Evolutionary conservation across 805 yeast genomes (phyloP).

Genomic region (Clavispora asparagi): DNA sequence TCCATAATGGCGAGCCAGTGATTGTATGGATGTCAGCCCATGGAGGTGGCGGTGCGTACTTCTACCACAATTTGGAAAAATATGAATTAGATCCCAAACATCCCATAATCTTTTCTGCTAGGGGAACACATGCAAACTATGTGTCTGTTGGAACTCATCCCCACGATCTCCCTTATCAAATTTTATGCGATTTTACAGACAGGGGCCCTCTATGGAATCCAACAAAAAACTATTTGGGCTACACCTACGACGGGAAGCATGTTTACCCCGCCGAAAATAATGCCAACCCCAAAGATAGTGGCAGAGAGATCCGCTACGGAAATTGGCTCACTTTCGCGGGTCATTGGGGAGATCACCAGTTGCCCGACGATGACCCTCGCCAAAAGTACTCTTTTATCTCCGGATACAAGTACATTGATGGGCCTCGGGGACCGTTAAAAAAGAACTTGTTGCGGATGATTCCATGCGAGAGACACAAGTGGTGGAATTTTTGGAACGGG

Average conservation of each 20-base stretch:
- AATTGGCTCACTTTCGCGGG: slow-evolving; percentile 81
- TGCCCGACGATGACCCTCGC: slow-evolving; percentile 63
- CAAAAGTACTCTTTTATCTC: slow-evolving; percentile 80
- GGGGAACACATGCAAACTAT: slow-evolving; percentile 97
- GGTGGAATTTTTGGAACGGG: slow-evolving; percentile 88
- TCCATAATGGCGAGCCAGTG: slow-evolving; percentile 72
- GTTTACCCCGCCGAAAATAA: slow-evolving; percentile 40
- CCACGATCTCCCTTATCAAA: slow-evolving; percentile 90
- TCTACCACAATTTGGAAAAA: slow-evolving; percentile 70
- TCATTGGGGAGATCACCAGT: slow-evolving; percentile 84
- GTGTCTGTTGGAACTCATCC: slow-evolving; percentile 95
- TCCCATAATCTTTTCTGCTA: slow-evolving; percentile 82
- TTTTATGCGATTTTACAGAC: slow-evolving; percentile 89
- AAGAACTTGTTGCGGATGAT: slow-evolving; percentile 66
- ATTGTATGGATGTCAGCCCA: slow-evolving; percentile 97
- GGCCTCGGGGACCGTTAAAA: slow-evolving; percentile 85
- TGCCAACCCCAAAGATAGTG: slow-evolving; percentile 40
- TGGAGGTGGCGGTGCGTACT: slow-evolving; percentile 93
- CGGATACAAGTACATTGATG: slow-evolving; percentile 87
- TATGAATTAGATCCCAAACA: slow-evolving; percentile 37
- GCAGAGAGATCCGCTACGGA: slow-evolving; percentile 51
- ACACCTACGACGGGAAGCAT: slow-evolving; percentile 62
- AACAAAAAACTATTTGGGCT: slow-evolving; percentile 70
- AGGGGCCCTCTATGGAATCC: slow-evolving; percentile 97
- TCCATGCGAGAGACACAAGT: slow-evolving; percentile 79